Evolutionary conservation across 352 stramenopile species (phyloP), one percentile per base, ranked within the genome.

Genomic region (Elongisporangium prolatum): DNA sequence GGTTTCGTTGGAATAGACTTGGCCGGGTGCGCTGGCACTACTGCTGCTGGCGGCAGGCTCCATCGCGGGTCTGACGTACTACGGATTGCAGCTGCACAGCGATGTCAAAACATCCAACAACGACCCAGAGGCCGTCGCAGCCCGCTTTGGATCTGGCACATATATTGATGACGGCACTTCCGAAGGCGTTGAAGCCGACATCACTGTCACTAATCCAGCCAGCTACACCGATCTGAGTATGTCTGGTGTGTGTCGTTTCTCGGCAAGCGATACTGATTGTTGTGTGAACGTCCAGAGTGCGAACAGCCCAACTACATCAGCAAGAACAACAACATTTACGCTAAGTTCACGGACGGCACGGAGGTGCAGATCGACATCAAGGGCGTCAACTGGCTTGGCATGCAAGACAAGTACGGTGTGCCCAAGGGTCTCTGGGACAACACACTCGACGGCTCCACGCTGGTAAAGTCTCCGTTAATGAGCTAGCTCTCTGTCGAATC

Each of bases 301-400:
- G 61, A 92, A 49, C 85, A 90, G 65, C 84, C 84, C 54, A 88
- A 95, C 68, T 95, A 81, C 61, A 60, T 91, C 13, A 93, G 81
- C 61, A 89, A 88, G 64, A 82, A 91, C 47, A 82, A 82, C 38
- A 68, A 67, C 54, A 91, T 95, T 56, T 75, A 79, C 28, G 84
- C 83, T 0, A 67, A 80, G 37, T 67, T 85, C 52, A 70, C 69
- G 24, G 68, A 74, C 37, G 78, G 74, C 51, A 79, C 69, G 24
- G 73, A 84, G 28, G 77, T 78, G 38, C 74, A 87, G 62, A 67
- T 95, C 18, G 77, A 89, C 59, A 86, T 95, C 60, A 95, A 95
- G 67, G 85, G 85, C 51, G 68, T 93, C 52, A 95, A 91, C 71
- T 95, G 85, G 85, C 75, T 89, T 38, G 85, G 85, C 50, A 90